Evolutionary conservation across 108 stramenopile species (phyloP), one percentile per base, ranked within the genome.

Genomic region (Pseudonitzschia pungens): DNA sequence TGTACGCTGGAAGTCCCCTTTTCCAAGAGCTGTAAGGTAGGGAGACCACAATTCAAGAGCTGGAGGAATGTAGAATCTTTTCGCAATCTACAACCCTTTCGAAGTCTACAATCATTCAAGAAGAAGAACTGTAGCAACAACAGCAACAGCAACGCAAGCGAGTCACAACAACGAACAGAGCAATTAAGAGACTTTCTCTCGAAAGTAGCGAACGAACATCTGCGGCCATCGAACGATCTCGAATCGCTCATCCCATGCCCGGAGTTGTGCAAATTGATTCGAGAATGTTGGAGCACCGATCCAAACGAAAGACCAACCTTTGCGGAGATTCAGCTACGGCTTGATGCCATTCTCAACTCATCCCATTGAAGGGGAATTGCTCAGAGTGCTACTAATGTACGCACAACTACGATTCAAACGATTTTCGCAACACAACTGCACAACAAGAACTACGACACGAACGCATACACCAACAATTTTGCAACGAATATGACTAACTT

Each of bases 1-100:
- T 88, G 81, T 53, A 66, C 84, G 1, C 52, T 86, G 54, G 84
- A 86, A 69, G 87, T 82, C 32, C 86, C 89, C 31, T 92, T 88
- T 29, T 12, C 54, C 9, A 55, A 55, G 15, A 54, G 5, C 10
- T 54, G n/a, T n/a, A n/a, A n/a, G n/a, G n/a, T n/a, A n/a, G n/a
- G n/a, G n/a, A n/a, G n/a, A n/a, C n/a, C n/a, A n/a, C n/a, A n/a
- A n/a, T n/a, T n/a, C n/a, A n/a, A n/a, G n/a, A n/a, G n/a, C n/a
- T n/a, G n/a, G n/a, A n/a, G n/a, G n/a, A n/a, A n/a, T n/a, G n/a
- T n/a, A n/a, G n/a, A n/a, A n/a, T n/a, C n/a, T n/a, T n/a, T n/a
- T n/a, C n/a, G n/a, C n/a, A n/a, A n/a, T n/a, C n/a, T n/a, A n/a
- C n/a, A n/a, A n/a, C n/a, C n/a, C n/a, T n/a, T n/a, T n/a, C n/a